Percentiles rank a stretch among this genome's conserved stretches.
Conservation (phyloP, 768 basidiomycete species). For the Rhizopogon rudus region DNA sequence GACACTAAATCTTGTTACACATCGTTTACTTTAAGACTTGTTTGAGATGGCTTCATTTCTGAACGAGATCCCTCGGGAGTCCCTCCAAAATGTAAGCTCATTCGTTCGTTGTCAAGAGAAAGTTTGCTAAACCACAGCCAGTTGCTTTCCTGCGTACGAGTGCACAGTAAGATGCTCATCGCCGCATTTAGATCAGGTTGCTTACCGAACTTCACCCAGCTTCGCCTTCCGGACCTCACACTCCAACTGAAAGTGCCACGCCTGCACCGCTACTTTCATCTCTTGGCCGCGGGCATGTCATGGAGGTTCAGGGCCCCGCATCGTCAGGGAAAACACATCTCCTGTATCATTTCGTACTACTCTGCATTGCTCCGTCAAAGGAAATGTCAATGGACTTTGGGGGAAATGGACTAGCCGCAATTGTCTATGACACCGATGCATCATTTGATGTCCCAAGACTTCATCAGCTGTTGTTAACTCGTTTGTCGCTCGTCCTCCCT, state of each 20-base stretch:
- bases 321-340: slow-evolving; percentile 76
- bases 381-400: slow-evolving; percentile 29
- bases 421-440: slow-evolving; percentile 68
- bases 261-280: slow-evolving; percentile 19
- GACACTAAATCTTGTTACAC: background rate
- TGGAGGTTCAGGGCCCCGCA: slow-evolving; percentile 75
- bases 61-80: slow-evolving; percentile 27
- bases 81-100: slow-evolving; percentile 28
- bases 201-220: slow-evolving; percentile 15
- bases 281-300: slow-evolving; percentile 52
- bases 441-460: slow-evolving; percentile 58
- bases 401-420: slow-evolving; percentile 61
- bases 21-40: background rate
- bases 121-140: slow-evolving; percentile 20
- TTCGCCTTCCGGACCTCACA: slow-evolving; percentile 20
- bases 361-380: slow-evolving; percentile 48
- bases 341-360: slow-evolving; percentile 58
- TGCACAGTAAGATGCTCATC: slow-evolving; percentile 27
- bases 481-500: slow-evolving; percentile 33
- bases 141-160: slow-evolving; percentile 39
- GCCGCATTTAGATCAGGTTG: slow-evolving; percentile 2
- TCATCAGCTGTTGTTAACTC: slow-evolving; percentile 43
- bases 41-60: slow-evolving; percentile 10
- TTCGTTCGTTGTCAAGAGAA: background rate
- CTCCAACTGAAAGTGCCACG: slow-evolving; percentile 27